Base-by-base conservation (phyloP, 441 rosid genomes). In the Flueggea neowawraea region DNA sequence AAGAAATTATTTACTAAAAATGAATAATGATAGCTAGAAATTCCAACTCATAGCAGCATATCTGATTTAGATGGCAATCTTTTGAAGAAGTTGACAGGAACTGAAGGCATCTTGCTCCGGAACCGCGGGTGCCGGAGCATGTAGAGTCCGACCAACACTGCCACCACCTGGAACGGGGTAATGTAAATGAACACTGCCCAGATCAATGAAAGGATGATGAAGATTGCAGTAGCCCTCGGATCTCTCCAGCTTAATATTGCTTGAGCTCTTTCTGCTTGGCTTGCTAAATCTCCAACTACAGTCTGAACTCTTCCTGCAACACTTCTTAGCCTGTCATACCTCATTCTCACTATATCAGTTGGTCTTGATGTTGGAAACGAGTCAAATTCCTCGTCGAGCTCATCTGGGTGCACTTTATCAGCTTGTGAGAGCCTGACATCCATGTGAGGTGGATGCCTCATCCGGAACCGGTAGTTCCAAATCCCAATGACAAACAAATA, bases 51-150 rank as follows among this genome's bases (percentile, higher is more conserved):
- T 45, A 93, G 76, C 22, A 93, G 74, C 85, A 81, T 70, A 64
- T 84, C 90, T 57, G 84, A 66, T 64, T 69, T 79, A 61, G 88
- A 54, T 28, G 90, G 93, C 65, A 84, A 59, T 60, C 93, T 79
- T 73, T 83, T 82, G 75, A 87, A 81, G 81, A 87, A 82, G 72
- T 82, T 87, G 54, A 78, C 78, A n/a, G 90, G 88, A 22, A 63
- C 64, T 0, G 87, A 75, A 32, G 88, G 88, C 58, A 84, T 39
- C 71, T 59, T 61, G 63, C 71, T 65, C 52, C 90, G 77, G 52
- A 84, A 74, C 69, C 77, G 69, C 6, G 93, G 93, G 65, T 80
- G 88, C 59, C 93, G 76, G 74, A 82, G 73, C 44, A 61, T 16
- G 52, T 64, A 81, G 44, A 73, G 56, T 14, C 81, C 85, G 1